A percentile compares a stretch with the other conserved stretches of the same genome.
phyloP scores from a whole-genome alignment of 345 rosid species.

The Rhodamnia rubescens region DNA sequence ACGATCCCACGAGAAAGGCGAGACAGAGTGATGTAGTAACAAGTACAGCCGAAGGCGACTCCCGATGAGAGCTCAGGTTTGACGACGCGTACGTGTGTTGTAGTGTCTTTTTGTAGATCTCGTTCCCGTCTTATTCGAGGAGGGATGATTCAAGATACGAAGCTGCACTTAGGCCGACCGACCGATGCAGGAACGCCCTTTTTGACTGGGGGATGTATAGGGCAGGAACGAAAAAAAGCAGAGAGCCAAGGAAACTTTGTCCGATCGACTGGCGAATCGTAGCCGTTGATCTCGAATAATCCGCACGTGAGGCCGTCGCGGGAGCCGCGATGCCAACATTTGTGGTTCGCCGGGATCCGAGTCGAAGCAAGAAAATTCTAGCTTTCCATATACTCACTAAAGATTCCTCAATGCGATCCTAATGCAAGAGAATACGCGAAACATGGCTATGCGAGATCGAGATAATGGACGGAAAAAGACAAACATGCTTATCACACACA shows the following conservation, averaged over 20 bases:
- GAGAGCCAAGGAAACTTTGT: not conserved
- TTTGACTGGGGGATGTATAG: not conserved
- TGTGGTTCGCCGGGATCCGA: not conserved
- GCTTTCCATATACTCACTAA: not conserved
- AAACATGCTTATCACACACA: not conserved
- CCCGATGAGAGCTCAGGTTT: not conserved
- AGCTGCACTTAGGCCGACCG: not conserved
- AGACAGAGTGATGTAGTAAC: not conserved
- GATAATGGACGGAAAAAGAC: not conserved
- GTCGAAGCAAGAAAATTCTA: not conserved
- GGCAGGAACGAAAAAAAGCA: not conserved
- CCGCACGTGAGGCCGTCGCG: accelerated
- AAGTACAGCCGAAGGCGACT: not conserved
- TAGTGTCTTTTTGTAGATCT: not conserved
- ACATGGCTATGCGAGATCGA: too few species aligned
- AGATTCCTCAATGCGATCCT: not conserved
- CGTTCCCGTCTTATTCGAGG: not conserved
- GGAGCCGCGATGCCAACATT: not conserved
- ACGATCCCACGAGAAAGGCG: not conserved
- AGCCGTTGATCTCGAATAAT: not conserved
- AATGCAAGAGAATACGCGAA: not conserved
- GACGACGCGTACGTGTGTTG: not conserved
- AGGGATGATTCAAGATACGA: not conserved
- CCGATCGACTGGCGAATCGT: not conserved
- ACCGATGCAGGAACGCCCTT: not conserved